Evolutionary conservation across 352 stramenopile species (phyloP).

Genomic region (Phytophthora europaea): DNA sequence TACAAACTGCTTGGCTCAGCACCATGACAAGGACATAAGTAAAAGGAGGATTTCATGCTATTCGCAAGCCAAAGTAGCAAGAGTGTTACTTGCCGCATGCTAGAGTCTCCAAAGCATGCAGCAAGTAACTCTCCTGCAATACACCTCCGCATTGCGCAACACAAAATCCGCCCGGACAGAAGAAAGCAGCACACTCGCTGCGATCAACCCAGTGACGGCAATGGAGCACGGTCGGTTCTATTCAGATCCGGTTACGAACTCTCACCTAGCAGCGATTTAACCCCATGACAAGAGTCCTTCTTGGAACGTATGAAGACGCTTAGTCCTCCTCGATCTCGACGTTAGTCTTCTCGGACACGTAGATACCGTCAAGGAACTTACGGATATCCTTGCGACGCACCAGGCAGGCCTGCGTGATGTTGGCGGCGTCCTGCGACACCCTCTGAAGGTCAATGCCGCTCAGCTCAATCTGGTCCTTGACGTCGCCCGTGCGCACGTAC

Average conservation of each 20-base stretch:
- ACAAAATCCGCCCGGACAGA: constrained; percentile 94
- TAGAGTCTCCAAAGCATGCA: background rate
- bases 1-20: no score
- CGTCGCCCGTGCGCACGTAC: constrained; percentile 95
- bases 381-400: constrained; percentile 96
- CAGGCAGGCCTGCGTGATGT: constrained; percentile 89
- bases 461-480: constrained; percentile 99
- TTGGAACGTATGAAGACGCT: constrained; percentile 22
- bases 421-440: constrained; percentile 94
- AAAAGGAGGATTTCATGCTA: constrained; percentile 64
- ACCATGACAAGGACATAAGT: constrained; percentile 15
- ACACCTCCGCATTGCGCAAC: constrained; percentile 49
- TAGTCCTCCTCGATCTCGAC: constrained; percentile 77
- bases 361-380: constrained; percentile 99
- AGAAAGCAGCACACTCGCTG: constrained; percentile 78
- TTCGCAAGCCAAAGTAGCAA: constrained; percentile 22
- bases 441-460: constrained; percentile 98
- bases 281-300: constrained; percentile 27
- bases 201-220: constrained; percentile 93
- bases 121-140: constrained; percentile 2
- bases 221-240: constrained; percentile 60
- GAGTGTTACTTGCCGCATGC: constrained; percentile 6
- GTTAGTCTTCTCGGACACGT: constrained; percentile 98
- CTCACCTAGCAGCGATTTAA: constrained; percentile 39
- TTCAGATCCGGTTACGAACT: constrained; percentile 51